phyloP scores from a whole-genome alignment of 805 yeast genomes.

The Groenewaldozyma tartarivorans region DNA sequence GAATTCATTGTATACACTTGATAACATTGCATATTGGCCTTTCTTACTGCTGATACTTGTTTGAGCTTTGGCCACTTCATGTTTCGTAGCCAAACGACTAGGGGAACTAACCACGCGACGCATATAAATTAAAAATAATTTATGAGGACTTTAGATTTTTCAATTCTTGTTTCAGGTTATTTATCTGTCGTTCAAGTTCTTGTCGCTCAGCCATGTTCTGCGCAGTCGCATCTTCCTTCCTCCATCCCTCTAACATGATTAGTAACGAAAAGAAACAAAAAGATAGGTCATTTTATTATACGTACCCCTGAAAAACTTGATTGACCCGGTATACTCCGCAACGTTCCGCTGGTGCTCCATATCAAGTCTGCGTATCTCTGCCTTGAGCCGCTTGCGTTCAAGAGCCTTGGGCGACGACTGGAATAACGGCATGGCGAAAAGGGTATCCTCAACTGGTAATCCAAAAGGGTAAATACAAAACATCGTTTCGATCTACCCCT shows the following conservation, averaged over 20 bases:
- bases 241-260: not conserved
- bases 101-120: no score
- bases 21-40: no score
- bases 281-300: no score
- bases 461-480: no score
- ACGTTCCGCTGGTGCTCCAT: not conserved
- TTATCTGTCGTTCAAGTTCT: not conserved
- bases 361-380: not conserved
- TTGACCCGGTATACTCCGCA: not conserved
- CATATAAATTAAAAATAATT: no score
- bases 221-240: not conserved
- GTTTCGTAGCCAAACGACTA: no score
- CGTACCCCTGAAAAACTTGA: not conserved
- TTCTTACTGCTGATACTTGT: no score
- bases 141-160: no score
- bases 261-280: not conserved
- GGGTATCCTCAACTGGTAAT: no score
- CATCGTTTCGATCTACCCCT: no score
- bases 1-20: no score
- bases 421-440: not conserved
- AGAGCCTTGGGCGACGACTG: not conserved
- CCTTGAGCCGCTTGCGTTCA: not conserved
- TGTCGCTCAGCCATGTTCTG: not conserved
- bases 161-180: not conserved
- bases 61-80: no score